Base-by-base conservation (phyloP, 176 grass and related monocot genomes). In the Areca catechu region DNA sequence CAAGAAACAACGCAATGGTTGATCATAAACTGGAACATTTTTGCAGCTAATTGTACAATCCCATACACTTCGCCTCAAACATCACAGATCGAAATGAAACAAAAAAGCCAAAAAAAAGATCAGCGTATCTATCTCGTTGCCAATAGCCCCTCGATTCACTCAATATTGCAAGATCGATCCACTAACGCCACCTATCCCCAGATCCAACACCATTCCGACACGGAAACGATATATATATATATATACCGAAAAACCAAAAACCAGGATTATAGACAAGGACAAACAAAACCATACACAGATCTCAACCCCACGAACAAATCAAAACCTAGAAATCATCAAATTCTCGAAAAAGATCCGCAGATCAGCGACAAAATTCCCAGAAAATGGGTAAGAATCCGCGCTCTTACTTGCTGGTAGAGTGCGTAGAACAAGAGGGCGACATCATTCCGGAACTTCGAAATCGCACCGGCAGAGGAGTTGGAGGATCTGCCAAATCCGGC, bases 401-500 rank as follows among this genome's bases (percentile, higher is more conserved):
- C 34, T 21, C 34, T 62, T 20, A 93, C 94, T 84, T 98, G 88
- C 63, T 98, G 94, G 66, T 93, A 72, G 23, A 98, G 84, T 54
- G 81, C 88, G 72, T 98, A 98, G 37, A 98, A 88, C 56, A 98
- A 83, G 47, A 98, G 88, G 0, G 88, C 84, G 15, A 85, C 84
- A 72, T 98, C 94, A 64, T 80, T 93, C 78, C 88, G 84, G 81
- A 98, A 98, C 58, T 84, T 87, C 12, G 94, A 80, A 25, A 83
- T 50, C 53, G 74, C 73, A 0, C 66, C 73, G 47, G 79, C 24
- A 50, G 58, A 53, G 17, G 72, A 66, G 14, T 49, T 53, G 15
- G 69, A 18, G 18, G 51, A 67, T 53, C 30, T 23, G 12, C 75
- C 79, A 22, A 98, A 85, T 7, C 94, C 94, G 16, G 87, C 88